These are phyloP conservation scores for Triglochin maritima DNA, from an alignment of 106 monocot species.

Conservation along the genomic window DNA sequence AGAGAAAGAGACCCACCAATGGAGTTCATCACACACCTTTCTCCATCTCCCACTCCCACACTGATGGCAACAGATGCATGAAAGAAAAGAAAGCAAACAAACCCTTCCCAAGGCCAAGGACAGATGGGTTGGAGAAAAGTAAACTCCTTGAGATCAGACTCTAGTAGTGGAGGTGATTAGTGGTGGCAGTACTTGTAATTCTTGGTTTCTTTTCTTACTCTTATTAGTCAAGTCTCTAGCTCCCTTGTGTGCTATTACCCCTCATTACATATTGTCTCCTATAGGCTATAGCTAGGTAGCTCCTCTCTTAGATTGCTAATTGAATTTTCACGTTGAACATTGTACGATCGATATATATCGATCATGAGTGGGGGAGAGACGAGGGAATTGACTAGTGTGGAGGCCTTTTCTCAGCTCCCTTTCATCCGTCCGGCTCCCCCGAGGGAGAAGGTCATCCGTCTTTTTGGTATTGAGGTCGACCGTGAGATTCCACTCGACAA, in stretches of 20 bases:
- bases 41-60: not conserved
- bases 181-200: too few relatives aligned
- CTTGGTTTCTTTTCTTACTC: too few relatives aligned
- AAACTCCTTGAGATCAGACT: not conserved
- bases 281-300: too few relatives aligned
- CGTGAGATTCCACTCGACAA: not conserved
- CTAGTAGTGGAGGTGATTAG: too few relatives aligned
- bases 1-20: slow-evolving; percentile 1
- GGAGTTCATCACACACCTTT: slow-evolving; percentile 2
- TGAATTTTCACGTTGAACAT: too few relatives aligned
- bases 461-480: slow-evolving; percentile 39
- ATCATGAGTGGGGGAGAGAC: slow-evolving; percentile 11
- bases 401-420: slow-evolving; percentile 85
- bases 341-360: not conserved
- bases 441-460: slow-evolving; percentile 19
- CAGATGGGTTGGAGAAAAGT: not conserved
- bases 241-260: too few relatives aligned
- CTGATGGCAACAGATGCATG: not conserved
- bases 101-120: not conserved
- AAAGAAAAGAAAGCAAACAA: not conserved
- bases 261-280: too few relatives aligned
- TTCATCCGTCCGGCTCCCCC: slow-evolving; percentile 38
- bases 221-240: too few relatives aligned
- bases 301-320: too few relatives aligned
- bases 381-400: slow-evolving; percentile 54